A percentile compares a stretch with the other conserved stretches of the same genome.
Conservation (phyloP, 2,329 filamentous ascomycete species). For the Huntiella abstrusa region DNA sequence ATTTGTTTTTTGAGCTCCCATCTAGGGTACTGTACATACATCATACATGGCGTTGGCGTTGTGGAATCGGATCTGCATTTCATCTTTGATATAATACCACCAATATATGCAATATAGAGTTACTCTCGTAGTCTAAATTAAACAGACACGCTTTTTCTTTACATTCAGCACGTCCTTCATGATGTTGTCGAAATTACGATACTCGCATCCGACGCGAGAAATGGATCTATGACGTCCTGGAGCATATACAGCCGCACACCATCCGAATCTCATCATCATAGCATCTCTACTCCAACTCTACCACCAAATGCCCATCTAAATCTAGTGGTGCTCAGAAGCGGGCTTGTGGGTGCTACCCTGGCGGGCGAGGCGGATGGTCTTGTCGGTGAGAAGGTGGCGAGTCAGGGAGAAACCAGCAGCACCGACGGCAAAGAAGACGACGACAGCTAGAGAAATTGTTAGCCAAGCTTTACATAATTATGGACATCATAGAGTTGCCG, state of each 20-base stretch:
- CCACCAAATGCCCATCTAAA: background rate
- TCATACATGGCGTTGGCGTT: constrained; percentile 28
- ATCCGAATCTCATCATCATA: background rate
- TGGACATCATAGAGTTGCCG: background rate
- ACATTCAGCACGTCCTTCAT: constrained; percentile 1
- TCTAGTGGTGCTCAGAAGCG: constrained; percentile 22
- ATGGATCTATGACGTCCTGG: background rate
- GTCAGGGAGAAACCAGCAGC: constrained; percentile 66
- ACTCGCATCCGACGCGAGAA: background rate
- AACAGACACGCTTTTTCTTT: constrained; percentile 5
- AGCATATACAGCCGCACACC: background rate
- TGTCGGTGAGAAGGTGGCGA: constrained; percentile 74
- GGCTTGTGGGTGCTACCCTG: constrained; percentile 24
- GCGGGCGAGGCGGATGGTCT: constrained; percentile 73
- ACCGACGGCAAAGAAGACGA: constrained; percentile 66
- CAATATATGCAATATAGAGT: background rate
- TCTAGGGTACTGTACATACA: constrained; percentile 15
- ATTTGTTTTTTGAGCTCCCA: constrained; percentile 2
- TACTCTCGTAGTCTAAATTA: no score
- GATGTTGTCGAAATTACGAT: background rate
- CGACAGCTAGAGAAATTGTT: constrained; percentile 42
- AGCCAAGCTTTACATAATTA: constrained; percentile 9
- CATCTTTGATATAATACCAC: constrained; percentile 1
- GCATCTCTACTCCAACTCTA: constrained; percentile 15
- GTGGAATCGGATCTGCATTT: constrained; percentile 14